phyloP scores from a whole-genome alignment of 2,329 filamentous ascomycete species.

The Epichloe sp. region DNA sequence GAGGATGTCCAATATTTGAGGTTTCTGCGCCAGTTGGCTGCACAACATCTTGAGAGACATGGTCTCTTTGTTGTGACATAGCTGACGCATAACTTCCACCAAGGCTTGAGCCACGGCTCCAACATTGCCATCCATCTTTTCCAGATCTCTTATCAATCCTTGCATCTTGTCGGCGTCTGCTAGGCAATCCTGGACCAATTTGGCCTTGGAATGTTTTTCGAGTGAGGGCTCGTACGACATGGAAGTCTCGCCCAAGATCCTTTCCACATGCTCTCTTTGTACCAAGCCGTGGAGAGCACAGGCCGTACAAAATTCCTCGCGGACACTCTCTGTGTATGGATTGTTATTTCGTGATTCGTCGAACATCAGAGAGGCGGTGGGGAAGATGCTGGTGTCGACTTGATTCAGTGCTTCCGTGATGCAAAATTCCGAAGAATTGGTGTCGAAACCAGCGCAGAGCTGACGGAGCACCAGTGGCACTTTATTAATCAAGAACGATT shows the following conservation, averaged over 20 bases:
- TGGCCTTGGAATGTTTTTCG: constrained; percentile 64
- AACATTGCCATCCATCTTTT: constrained; percentile 84
- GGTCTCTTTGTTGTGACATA: constrained; percentile 63
- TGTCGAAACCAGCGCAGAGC: constrained; percentile 42
- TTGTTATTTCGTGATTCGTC: constrained; percentile 44
- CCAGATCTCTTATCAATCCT: constrained; percentile 66
- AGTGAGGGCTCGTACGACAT: constrained; percentile 65
- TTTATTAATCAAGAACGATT: constrained; percentile 72
- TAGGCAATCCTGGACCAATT: constrained; percentile 64
- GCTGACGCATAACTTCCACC: constrained; percentile 55
- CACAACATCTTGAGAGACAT: constrained; percentile 69
- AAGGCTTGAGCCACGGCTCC: constrained; percentile 72
- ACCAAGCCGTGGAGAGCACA: constrained; percentile 84
- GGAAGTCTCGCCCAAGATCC: constrained; percentile 70
- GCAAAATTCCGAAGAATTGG: constrained; percentile 62
- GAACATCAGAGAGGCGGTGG: constrained; percentile 45
- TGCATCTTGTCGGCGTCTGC: constrained; percentile 64
- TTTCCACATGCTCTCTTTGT: constrained; percentile 61
- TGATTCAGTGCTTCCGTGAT: constrained; percentile 60
- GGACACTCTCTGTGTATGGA: constrained; percentile 43
- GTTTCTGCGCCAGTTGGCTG: constrained; percentile 57
- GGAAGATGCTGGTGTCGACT: constrained; percentile 67
- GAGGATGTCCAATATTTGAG: constrained; percentile 59
- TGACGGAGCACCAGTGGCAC: constrained; percentile 41
- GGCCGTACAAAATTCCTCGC: constrained; percentile 72